Conservation (phyloP, 148 eudicot genomes). For the Fagopyrum esculentum region DNA sequence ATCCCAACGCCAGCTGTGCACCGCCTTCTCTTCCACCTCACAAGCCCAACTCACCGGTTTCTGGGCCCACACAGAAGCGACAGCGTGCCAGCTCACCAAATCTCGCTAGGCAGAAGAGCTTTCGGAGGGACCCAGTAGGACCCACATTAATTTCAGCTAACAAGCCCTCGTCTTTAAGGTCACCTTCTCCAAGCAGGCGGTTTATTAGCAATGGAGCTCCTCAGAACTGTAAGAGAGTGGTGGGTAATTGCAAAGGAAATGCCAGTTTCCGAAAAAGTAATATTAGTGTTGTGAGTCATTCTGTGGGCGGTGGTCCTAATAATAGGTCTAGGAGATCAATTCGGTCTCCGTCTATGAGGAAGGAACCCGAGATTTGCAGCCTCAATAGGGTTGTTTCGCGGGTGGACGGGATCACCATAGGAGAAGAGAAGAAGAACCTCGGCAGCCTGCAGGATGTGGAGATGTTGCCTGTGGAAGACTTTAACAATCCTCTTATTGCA, state of each 20-base stretch:
- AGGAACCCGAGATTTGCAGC: constrained; percentile 21
- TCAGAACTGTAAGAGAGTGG: not conserved
- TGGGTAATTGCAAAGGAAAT: not conserved
- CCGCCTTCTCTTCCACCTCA: not conserved
- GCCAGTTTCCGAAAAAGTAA: not conserved
- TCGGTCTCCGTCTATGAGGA: constrained; percentile 19
- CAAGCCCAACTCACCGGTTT: constrained; percentile 14
- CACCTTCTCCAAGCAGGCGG: constrained; percentile 69
- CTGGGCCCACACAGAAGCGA: constrained; percentile 39
- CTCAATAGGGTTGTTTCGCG: constrained; percentile 27
- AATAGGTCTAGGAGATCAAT: constrained; percentile 7
- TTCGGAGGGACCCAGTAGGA: constrained; percentile 35
- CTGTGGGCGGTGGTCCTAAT: not conserved
- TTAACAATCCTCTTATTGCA: constrained; percentile 69
- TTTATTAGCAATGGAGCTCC: constrained; percentile 16
- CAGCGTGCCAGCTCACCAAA: constrained; percentile 53
- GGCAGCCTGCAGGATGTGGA: constrained; percentile 25
- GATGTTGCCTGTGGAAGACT: constrained; percentile 47
- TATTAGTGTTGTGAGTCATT: not conserved
- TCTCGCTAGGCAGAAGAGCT: constrained; percentile 64
- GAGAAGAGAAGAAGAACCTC: constrained; percentile 15
- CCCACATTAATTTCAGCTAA: not conserved
- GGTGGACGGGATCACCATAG: constrained; percentile 26
- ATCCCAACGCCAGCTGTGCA: constrained; percentile 12
- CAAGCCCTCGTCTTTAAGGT: constrained; percentile 23